These are phyloP conservation scores for Fragilaria crotonensis DNA, from an alignment of 108 stramenopile genomes.

Conservation along the genomic window DNA sequence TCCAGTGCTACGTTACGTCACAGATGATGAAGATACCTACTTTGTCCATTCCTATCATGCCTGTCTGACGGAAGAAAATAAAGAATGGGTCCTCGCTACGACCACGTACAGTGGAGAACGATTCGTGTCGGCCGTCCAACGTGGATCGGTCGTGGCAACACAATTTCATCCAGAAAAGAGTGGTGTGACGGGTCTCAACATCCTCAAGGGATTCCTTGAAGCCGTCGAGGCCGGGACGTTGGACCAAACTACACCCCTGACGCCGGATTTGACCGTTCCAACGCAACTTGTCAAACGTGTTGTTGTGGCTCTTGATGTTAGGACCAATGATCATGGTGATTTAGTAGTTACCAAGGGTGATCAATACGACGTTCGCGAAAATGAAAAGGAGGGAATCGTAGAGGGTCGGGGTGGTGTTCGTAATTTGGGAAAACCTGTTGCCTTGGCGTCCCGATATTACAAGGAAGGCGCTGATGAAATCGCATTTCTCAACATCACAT, in stretches of 20 bases:
- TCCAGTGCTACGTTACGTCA: conserved; percentile 58
- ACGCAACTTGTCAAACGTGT: conserved; percentile 82
- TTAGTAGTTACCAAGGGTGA: conserved; percentile 99
- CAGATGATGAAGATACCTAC: conserved; percentile 61
- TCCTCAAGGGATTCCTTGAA: conserved; percentile 85
- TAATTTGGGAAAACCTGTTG: conserved; percentile 97
- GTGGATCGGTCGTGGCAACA: conserved; percentile 87
- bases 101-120: conserved; percentile 81
- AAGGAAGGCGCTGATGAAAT: conserved; percentile 96
- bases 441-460: conserved; percentile 86
- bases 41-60: conserved; percentile 97
- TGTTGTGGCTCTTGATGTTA: conserved; percentile 94
- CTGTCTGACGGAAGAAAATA: conserved; percentile 63
- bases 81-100: conserved; percentile 82
- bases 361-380: conserved; percentile 98
- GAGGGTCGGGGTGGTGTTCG: conserved; percentile 87
- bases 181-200: conserved; percentile 77
- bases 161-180: conserved; percentile 99
- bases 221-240: conserved; percentile 74
- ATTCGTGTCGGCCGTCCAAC: conserved; percentile 85
- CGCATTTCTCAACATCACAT: conserved; percentile 96
- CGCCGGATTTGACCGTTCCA: conserved; percentile 27
- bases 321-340: conserved; percentile 94
- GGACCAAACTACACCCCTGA: conserved; percentile 36
- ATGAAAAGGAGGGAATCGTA: conserved; percentile 49